Base-by-base conservation (phyloP, 2,329 filamentous ascomycete species). In the Fusarium hostae region DNA sequence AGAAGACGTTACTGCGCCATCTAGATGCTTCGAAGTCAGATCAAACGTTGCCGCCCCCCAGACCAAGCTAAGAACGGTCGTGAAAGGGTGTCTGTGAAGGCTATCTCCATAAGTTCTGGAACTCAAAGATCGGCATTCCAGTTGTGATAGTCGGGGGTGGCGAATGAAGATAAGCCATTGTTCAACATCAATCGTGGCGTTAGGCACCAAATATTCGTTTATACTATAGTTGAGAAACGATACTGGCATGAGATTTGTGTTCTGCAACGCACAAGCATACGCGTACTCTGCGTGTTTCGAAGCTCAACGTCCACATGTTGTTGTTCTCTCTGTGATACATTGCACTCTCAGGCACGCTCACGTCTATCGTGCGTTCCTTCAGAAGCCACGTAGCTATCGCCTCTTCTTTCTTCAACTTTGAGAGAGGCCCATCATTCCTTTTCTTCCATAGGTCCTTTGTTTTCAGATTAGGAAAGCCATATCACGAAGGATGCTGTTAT, bases 161-260 rank as follows among this genome's bases (percentile, higher is more conserved):
- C 64, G 22, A 66, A 22, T 47, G 24, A 24, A n/a, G n/a, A 50
- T 68, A 59, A 35, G 20, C 35, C 28, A 57, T 68, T 47, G 37
- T 26, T 30, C 8, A 68, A 58, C 58, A 35, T 34, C 18, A 37
- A 6, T 37, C n/a, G 54, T 68, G 52, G 63, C 63, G 40, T 57
- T 47, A 26, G 40, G 18, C 15, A 56, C 30, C 11, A 30, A 26
- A 24, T 40, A 34, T 20, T 44, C 8, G 34, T 11, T n/a, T 39
- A n/a, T 20, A 35, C 22, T 37, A 26, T 16, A 11, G 44, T 11
- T 26, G n/a, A 35, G 26, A 48, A 59, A 55, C 47, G 30, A 37
- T 39, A 22, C 32, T 6, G 8, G 40, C 18, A 57, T 28, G n/a
- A 39, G 18, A 22, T 22, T 58, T 41, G 16, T 44, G 40, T 30